Evolutionary conservation across 129 eudicot genomes (phyloP).

Genomic region (Chrysanthemum makinoi): DNA sequence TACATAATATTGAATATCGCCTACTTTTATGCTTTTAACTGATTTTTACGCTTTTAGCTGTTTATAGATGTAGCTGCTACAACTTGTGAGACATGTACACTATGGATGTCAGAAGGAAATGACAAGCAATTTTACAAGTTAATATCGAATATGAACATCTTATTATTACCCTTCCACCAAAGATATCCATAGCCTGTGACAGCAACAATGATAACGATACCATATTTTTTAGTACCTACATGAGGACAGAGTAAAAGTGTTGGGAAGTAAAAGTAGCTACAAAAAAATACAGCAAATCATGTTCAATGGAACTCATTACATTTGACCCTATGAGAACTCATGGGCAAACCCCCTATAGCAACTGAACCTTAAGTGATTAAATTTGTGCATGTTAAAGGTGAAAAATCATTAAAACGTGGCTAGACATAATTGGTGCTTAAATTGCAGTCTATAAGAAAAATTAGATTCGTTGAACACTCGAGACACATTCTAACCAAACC

Average conservation of each 20-base stretch:
- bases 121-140: background rate
- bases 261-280: background rate
- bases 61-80: background rate
- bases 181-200: slow-evolving; percentile 82
- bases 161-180: slow-evolving; percentile 95
- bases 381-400: background rate
- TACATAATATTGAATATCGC: background rate
- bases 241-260: background rate
- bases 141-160: background rate
- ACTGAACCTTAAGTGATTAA: background rate
- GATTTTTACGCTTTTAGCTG: background rate
- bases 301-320: background rate
- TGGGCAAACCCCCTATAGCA: background rate
- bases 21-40: no score
- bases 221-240: slow-evolving; percentile 65
- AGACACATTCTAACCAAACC: no score
- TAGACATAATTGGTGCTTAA: no score
- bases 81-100: background rate
- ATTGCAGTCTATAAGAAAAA: no score
- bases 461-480: no score
- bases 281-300: background rate
- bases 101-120: background rate
- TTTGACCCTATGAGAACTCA: background rate
- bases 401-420: no score
- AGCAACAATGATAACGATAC: slow-evolving; percentile 51